Conservation (phyloP, 2,329 filamentous ascomycete species). For the Curvularia sp. region DNA sequence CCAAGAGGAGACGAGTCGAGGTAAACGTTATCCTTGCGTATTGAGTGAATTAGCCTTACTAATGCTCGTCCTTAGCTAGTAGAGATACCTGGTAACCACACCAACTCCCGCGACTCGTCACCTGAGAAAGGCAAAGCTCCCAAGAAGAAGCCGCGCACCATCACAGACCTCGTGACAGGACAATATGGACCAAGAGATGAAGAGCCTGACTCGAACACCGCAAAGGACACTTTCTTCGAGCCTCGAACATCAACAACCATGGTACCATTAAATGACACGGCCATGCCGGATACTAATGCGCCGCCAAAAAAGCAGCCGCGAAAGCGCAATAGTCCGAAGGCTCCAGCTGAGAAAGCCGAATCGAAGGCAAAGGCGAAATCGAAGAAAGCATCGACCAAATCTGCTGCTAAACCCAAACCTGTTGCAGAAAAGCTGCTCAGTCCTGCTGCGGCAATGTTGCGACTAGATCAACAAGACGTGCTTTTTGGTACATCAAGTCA, state of each 20-base stretch:
- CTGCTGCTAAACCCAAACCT: conserved; percentile 36
- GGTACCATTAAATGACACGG: conserved; percentile 38
- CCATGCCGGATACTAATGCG: conserved; percentile 13
- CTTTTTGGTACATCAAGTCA: conserved; percentile 54
- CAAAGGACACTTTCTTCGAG: conserved; percentile 38
- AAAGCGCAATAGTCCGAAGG: conserved; percentile 34
- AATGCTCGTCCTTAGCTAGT: conserved; percentile 27
- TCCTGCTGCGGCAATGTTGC: conserved; percentile 40
- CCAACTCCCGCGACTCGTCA: conserved; percentile 31
- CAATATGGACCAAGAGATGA: conserved; percentile 38
- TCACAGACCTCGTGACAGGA: conserved; percentile 49
- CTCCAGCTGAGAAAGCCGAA: conserved; percentile 1
- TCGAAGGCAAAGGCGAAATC: conserved; percentile 31
- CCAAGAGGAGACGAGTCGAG: conserved; percentile 44
- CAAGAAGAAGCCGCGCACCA: conserved; percentile 51
- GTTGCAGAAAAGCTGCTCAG: conserved; percentile 49
- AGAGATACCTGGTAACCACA: conserved; percentile 37
- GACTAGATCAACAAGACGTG: conserved; percentile 45
- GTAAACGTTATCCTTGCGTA: conserved; percentile 15
- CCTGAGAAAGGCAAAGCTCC: conserved; percentile 46
- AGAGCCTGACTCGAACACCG: conserved; percentile 8
- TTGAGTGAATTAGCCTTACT: not conserved
- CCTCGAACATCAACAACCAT: conserved; percentile 28
- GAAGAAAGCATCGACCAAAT: conserved; percentile 37
- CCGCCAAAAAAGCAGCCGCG: conserved; percentile 26